Conservation (phyloP, 2,329 filamentous ascomycete genomes). For the Colletotrichum sansevieriae region DNA sequence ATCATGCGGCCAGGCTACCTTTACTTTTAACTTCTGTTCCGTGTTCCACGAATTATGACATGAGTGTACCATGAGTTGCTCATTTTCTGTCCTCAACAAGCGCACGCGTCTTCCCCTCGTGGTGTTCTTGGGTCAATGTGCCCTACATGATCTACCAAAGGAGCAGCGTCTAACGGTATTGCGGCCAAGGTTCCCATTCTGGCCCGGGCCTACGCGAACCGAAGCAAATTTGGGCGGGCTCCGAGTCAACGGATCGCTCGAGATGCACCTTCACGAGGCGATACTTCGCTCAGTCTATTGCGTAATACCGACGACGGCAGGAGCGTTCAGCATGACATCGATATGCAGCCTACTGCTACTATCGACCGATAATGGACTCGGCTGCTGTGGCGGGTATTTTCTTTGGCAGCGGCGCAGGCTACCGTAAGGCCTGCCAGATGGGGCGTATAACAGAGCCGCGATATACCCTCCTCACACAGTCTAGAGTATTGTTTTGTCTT, state of each 20-base stretch:
- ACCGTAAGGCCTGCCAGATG: background rate
- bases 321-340: background rate
- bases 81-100: background rate
- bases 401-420: constrained; percentile 10
- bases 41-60: background rate
- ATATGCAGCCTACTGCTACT: background rate
- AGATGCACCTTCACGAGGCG: too few species aligned
- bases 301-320: background rate
- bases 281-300: background rate
- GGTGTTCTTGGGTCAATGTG: too few species aligned
- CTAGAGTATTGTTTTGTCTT: constrained; percentile 18
- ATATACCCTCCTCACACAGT: constrained; percentile 34
- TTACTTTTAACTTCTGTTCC: too few species aligned
- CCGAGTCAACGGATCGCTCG: background rate
- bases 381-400: constrained; percentile 11
- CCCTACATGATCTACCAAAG: too few species aligned
- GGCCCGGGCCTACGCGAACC: background rate
- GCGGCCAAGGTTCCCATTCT: background rate
- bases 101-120: too few species aligned
- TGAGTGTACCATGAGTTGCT: background rate
- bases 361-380: background rate
- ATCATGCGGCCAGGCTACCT: background rate
- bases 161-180: too few species aligned
- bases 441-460: constrained; percentile 35
- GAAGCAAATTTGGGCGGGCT: background rate